Conservation (phyloP, 352 stramenopile genomes). For the Phytophthora sp. region DNA sequence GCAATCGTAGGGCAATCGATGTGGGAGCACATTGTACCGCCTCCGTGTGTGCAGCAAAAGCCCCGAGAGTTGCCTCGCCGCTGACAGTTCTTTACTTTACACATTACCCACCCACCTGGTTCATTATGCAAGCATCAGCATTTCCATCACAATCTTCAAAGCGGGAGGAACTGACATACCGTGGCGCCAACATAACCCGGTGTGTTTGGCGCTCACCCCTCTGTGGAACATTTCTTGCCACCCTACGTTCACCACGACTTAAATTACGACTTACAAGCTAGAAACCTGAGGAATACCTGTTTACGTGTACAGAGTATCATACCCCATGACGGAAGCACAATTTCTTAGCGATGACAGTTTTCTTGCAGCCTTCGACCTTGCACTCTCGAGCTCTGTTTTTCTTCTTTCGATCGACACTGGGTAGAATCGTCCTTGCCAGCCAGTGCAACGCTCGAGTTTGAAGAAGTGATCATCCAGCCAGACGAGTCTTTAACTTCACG, state of each 20-base stretch:
- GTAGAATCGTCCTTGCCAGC: too few relatives aligned
- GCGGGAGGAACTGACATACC: background rate
- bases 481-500: too few relatives aligned
- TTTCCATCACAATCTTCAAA: background rate
- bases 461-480: background rate
- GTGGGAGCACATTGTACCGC: constrained; percentile 59
- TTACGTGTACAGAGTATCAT: background rate
- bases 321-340: constrained; percentile 11
- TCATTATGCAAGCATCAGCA: background rate
- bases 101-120: constrained; percentile 50
- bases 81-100: constrained; percentile 50
- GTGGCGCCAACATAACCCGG: background rate
- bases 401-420: background rate
- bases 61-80: constrained; percentile 78
- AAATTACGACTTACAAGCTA: background rate
- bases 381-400: background rate
- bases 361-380: constrained; percentile 1
- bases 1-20: constrained; percentile 55
- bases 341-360: background rate
- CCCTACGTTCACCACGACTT: constrained; percentile 2
- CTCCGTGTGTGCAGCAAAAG: constrained; percentile 80
- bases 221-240: constrained; percentile 9
- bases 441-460: background rate
- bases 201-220: constrained; percentile 3
- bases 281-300: too few relatives aligned